Percentiles rank a stretch among this genome's conserved stretches.
Evolutionary conservation across 2,329 filamentous ascomycete genomes (phyloP).

Genomic region (Colletotrichum sp.): DNA sequence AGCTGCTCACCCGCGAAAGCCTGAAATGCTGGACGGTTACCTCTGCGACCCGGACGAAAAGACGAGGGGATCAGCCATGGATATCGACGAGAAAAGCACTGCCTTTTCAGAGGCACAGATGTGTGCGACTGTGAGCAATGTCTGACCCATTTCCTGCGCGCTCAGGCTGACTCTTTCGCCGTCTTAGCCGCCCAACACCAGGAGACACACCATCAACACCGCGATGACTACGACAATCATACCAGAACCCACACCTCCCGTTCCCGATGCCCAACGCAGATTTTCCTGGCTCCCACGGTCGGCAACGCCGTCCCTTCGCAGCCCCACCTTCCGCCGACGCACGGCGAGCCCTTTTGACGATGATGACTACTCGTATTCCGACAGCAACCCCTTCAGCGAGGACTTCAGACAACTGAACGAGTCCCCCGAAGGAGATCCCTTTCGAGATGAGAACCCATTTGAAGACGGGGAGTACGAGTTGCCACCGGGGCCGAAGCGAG

Average conservation of each 20-base stretch:
- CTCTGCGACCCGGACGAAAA: background rate
- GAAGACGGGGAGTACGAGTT: conserved; percentile 19
- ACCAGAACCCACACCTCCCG: conserved; percentile 9
- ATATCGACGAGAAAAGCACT: conserved; percentile 17
- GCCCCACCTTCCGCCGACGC: conserved; percentile 8
- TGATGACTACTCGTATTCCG: conserved; percentile 9
- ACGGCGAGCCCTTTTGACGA: conserved; percentile 10
- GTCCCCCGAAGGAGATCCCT: background rate
- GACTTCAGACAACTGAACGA: conserved; percentile 10
- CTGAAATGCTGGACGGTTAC: background rate
- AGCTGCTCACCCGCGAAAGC: background rate
- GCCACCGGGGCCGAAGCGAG: background rate
- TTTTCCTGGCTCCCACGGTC: conserved; percentile 15
- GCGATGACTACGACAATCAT: conserved; percentile 13
- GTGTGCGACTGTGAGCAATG: background rate
- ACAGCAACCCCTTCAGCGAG: conserved; percentile 14
- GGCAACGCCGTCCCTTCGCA: conserved; percentile 6
- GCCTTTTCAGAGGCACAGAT: conserved; percentile 16
- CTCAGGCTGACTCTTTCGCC: background rate
- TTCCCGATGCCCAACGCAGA: background rate
- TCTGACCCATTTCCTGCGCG: background rate
- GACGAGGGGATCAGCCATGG: background rate
- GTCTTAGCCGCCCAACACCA: background rate
- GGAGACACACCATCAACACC: conserved; percentile 14
- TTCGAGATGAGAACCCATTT: background rate